Evolutionary conservation across 805 yeast species (phyloP).

Genomic region (Komagataella pseudopastoris): DNA sequence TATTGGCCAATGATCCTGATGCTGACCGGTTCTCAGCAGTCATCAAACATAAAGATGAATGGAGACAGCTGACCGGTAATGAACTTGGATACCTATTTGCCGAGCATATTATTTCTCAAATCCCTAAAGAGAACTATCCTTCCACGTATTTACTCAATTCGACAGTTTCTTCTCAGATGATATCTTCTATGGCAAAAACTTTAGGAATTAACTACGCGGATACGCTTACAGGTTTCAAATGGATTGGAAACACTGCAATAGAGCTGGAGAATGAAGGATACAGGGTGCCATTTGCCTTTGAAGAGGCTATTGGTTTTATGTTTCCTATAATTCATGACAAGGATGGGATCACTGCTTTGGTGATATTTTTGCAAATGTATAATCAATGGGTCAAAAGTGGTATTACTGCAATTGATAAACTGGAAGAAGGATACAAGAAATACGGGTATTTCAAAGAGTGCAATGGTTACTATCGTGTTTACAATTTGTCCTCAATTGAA

Average conservation of each 20-base stretch:
- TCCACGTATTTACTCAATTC: conserved; percentile 58
- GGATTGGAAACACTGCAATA: conserved; percentile 89
- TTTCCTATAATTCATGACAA: conserved; percentile 75
- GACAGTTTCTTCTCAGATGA: conserved; percentile 83
- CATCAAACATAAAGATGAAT: conserved; percentile 30
- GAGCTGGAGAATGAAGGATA: conserved; percentile 52
- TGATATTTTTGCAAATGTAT: conserved; percentile 62
- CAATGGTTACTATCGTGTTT: conserved; percentile 74
- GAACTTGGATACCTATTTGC: conserved; percentile 85
- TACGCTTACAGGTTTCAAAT: conserved; percentile 91
- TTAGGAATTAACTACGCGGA: conserved; percentile 57
- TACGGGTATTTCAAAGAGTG: conserved; percentile 78
- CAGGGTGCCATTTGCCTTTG: conserved; percentile 78
- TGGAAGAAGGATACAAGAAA: conserved; percentile 42
- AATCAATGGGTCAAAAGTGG: conserved; percentile 29
- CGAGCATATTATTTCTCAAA: conserved; percentile 30
- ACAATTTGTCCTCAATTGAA: conserved; percentile 35
- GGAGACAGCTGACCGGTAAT: conserved; percentile 84
- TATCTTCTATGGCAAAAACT: conserved; percentile 49
- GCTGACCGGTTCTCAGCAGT: conserved; percentile 91
- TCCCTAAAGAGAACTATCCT: conserved; percentile 11
- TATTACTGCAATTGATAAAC: conserved; percentile 28
- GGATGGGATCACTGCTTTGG: conserved; percentile 80
- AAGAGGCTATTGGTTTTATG: conserved; percentile 96
- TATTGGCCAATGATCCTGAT: conserved; percentile 91